phyloP scores from a whole-genome alignment of 2,329 filamentous ascomycete genomes.

The Fusarium temperatum region DNA sequence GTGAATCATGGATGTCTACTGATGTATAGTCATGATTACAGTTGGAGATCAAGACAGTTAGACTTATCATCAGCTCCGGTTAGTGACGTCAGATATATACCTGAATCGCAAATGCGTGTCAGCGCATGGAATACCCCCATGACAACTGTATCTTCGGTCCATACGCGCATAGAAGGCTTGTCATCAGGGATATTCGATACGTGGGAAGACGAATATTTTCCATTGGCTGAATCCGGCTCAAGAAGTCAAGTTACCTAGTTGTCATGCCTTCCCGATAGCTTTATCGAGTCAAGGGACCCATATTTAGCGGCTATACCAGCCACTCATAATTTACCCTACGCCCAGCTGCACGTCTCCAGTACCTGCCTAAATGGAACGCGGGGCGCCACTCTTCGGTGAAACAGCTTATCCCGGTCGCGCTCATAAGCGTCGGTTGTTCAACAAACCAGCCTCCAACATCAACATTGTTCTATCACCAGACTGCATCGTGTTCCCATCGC shows the following conservation, averaged over 20 bases:
- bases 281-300: slow-evolving; percentile 26
- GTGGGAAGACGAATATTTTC: neutral
- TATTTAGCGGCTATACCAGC: slow-evolving; percentile 25
- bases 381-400: slow-evolving; percentile 40
- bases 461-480: slow-evolving; percentile 25
- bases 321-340: slow-evolving; percentile 4
- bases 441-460: slow-evolving; percentile 28
- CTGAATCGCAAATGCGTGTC: slow-evolving; percentile 5
- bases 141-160: neutral
- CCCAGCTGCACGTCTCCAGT: slow-evolving; percentile 13
- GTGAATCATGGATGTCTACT: slow-evolving; percentile 6
- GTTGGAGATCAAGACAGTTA: neutral
- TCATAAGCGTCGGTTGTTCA: slow-evolving; percentile 17
- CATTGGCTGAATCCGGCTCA: slow-evolving; percentile 15
- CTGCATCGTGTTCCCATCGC: slow-evolving; percentile 32
- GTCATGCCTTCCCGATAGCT: slow-evolving; percentile 12
- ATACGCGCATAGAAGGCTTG: neutral
- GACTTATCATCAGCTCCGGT: neutral
- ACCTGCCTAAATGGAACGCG: slow-evolving; percentile 38
- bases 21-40: neutral
- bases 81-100: slow-evolving; percentile 16
- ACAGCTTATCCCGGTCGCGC: slow-evolving; percentile 39
- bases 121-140: neutral
- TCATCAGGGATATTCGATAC: neutral
- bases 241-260: slow-evolving; percentile 11